phyloP scores from a whole-genome alignment of 164 flowering plant genomes.

The Nymphaea thermarum region DNA sequence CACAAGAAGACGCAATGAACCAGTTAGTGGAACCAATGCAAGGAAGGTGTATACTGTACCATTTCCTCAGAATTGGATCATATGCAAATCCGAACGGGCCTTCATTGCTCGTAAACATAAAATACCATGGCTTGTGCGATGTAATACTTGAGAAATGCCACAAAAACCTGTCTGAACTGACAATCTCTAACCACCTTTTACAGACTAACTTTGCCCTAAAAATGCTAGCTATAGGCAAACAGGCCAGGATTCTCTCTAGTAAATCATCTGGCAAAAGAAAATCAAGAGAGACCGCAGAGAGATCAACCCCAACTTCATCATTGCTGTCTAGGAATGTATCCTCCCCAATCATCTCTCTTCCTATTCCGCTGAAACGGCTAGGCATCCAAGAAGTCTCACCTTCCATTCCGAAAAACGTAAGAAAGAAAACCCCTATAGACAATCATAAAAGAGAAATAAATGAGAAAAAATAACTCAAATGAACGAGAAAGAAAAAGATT shows the following conservation, averaged over 20 bases:
- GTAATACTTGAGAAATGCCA: constrained; percentile 41
- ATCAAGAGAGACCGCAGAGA: constrained; percentile 32
- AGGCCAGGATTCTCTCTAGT: constrained; percentile 62
- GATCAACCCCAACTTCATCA: constrained; percentile 8
- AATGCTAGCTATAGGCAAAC: constrained; percentile 72
- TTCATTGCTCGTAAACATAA: constrained; percentile 79
- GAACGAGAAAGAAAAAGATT: background rate
- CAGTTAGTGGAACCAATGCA: constrained; percentile 48
- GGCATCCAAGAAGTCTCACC: background rate
- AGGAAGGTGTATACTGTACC: constrained; percentile 83
- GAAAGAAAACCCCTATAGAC: background rate
- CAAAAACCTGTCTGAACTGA: constrained; percentile 53
- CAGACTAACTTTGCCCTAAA: constrained; percentile 83
- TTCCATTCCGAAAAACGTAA: background rate
- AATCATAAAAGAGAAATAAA: no score
- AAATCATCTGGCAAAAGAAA: constrained; percentile 68
- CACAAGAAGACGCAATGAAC: constrained; percentile 66
- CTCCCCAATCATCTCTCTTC: background rate
- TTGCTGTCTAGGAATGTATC: background rate
- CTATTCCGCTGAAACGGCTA: background rate
- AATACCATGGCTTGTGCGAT: constrained; percentile 83
- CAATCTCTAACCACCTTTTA: constrained; percentile 75
- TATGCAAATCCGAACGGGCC: constrained; percentile 74
- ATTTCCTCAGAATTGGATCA: constrained; percentile 69
- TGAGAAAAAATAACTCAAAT: background rate